Conservation (phyloP, 106 monocot species). For the Dioscorea dumetorum region DNA sequence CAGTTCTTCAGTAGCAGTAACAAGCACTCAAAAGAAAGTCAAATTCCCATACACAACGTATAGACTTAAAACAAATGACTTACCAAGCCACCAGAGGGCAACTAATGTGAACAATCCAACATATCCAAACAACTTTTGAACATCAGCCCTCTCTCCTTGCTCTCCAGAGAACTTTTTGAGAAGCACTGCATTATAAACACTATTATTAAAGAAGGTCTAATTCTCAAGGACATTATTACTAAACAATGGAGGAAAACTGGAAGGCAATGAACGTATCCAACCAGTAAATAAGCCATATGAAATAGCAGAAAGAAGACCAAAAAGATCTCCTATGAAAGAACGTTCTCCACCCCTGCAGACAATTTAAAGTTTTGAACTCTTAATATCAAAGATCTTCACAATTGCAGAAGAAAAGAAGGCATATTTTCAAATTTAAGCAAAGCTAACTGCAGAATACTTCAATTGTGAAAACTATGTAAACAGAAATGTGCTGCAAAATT, state of each 20-base stretch:
- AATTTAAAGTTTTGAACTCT: background rate
- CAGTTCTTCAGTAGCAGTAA: too few relatives aligned
- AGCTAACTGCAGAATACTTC: too few relatives aligned
- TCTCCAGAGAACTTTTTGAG: constrained; percentile 94
- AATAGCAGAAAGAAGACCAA: constrained; percentile 93
- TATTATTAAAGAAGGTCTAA: background rate
- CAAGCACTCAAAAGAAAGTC: too few relatives aligned
- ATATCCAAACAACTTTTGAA: constrained; percentile 98
- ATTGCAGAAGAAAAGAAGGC: background rate
- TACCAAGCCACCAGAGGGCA: constrained; percentile 98
- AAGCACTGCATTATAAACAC: constrained; percentile 52
- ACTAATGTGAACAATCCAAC: constrained; percentile 85
- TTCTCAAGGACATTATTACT: too few relatives aligned
- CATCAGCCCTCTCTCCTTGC: constrained; percentile 84
- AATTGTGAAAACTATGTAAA: too few relatives aligned
- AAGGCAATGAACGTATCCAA: constrained; percentile 13
- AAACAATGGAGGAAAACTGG: background rate
- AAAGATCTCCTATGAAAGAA: constrained; percentile 85
- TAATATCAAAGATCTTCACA: background rate
- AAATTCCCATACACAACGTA: background rate
- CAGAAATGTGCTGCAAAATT: too few relatives aligned
- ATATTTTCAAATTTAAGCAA: too few relatives aligned
- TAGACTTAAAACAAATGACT: constrained; percentile 1
- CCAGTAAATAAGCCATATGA: constrained; percentile 94
- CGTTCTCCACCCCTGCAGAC: constrained; percentile 54